These are phyloP conservation scores for Fraxinus latifolia DNA, from an alignment of 305 asterid genomes.

Conservation along the genomic window DNA sequence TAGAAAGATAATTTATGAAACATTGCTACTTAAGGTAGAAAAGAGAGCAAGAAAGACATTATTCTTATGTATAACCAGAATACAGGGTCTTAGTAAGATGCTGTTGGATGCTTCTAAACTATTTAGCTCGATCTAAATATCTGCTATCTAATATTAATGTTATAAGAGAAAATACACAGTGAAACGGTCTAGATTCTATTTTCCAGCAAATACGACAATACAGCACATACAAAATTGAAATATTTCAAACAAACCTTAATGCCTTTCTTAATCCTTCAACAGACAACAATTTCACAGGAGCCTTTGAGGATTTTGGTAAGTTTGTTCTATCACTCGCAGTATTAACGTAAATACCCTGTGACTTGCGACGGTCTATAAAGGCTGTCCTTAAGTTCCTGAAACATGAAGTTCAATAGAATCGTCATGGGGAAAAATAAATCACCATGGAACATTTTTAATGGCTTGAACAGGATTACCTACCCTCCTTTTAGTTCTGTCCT, in stretches of 20 bases:
- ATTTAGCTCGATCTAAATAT: neutral
- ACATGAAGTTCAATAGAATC: constrained; percentile 20
- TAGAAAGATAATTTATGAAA: neutral
- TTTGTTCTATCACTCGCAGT: constrained; percentile 42
- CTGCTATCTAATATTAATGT: neutral
- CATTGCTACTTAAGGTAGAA: neutral
- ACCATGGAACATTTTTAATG: neutral
- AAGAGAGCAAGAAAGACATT: neutral
- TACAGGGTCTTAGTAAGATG: neutral
- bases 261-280: constrained; percentile 83
- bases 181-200: constrained; percentile 4
- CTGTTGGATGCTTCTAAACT: neutral
- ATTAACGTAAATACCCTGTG: constrained; percentile 69
- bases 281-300: constrained; percentile 66
- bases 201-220: neutral
- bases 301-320: constrained; percentile 40
- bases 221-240: neutral
- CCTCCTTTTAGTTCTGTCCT: constrained; percentile 88
- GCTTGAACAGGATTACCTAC: constrained; percentile 38
- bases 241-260: constrained; percentile 52
- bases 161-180: neutral
- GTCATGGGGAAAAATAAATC: constrained; percentile 15
- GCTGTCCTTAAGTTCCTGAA: constrained; percentile 75
- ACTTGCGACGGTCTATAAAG: constrained; percentile 61
- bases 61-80: neutral